These are phyloP conservation scores for Penicillium argentinense DNA, from an alignment of 495 filamentous ascomycete species.

Conservation along the genomic window DNA sequence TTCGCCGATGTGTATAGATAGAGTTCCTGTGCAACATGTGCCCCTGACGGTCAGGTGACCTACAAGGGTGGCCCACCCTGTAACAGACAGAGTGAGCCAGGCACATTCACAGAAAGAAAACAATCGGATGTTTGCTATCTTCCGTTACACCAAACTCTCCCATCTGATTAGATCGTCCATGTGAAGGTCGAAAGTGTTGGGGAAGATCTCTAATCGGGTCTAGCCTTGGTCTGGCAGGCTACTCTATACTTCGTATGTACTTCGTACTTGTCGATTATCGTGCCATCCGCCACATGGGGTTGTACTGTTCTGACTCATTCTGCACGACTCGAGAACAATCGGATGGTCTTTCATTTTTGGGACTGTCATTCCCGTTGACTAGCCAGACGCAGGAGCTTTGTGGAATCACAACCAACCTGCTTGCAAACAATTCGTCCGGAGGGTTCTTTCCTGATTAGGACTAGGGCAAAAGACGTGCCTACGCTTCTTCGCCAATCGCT, in stretches of 20 bases:
- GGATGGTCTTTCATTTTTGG: too few relatives aligned
- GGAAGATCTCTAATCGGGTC: not conserved
- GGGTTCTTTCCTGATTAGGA: not conserved
- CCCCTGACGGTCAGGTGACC: conserved; percentile 1
- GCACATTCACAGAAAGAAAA: too few relatives aligned
- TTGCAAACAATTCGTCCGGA: not conserved
- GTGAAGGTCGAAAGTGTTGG: conserved; percentile 1
- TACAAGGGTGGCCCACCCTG: not conserved
- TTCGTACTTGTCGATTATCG: not conserved
- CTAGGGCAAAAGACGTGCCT: not conserved
- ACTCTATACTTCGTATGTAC: too few relatives aligned
- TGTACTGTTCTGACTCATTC: too few relatives aligned
- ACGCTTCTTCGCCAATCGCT: not conserved
- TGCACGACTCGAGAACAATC: too few relatives aligned
- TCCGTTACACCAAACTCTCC: too few relatives aligned
- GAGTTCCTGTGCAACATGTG: not conserved
- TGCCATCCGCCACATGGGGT: not conserved
- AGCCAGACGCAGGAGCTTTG: too few relatives aligned
- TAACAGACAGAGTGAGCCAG: too few relatives aligned
- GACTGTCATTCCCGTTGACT: too few relatives aligned
- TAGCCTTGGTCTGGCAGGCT: too few relatives aligned
- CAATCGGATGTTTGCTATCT: too few relatives aligned
- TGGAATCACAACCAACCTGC: too few relatives aligned
- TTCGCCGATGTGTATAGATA: not conserved
- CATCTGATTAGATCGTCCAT: not conserved